phyloP scores from a whole-genome alignment of 2,329 filamentous ascomycete genomes.

The Pyrenophora teres region DNA sequence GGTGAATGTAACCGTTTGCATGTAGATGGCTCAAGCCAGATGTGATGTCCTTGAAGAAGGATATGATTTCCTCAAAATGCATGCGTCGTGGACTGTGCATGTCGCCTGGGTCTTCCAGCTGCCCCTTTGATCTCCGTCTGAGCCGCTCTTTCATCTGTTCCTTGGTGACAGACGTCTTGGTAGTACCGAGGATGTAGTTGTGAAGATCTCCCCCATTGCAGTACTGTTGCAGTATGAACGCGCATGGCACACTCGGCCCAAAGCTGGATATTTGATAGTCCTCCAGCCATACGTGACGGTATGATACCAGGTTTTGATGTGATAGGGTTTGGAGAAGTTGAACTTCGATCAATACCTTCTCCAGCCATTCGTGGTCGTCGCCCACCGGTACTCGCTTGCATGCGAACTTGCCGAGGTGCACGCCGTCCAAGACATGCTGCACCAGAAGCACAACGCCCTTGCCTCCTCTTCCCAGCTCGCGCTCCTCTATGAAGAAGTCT shows the following conservation, averaged over 20 bases:
- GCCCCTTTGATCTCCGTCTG: slow-evolving; percentile 78
- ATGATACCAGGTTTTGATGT: slow-evolving; percentile 93
- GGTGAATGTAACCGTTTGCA: slow-evolving; percentile 88
- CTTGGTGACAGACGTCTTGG: slow-evolving; percentile 66
- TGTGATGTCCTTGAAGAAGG: slow-evolving; percentile 93
- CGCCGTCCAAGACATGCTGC: slow-evolving; percentile 86
- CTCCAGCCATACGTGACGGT: slow-evolving; percentile 96
- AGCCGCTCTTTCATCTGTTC: slow-evolving; percentile 89
- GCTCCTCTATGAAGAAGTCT: slow-evolving; percentile 89
- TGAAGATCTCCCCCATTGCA: slow-evolving; percentile 93
- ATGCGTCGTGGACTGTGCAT: slow-evolving; percentile 60
- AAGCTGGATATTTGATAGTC: slow-evolving; percentile 82
- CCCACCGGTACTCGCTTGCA: slow-evolving; percentile 96
- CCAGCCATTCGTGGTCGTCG: slow-evolving; percentile 91
- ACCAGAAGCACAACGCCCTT: slow-evolving; percentile 96
- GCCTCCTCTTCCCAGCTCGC: slow-evolving; percentile 83
- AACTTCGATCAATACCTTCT: slow-evolving; percentile 92
- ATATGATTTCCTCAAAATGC: slow-evolving; percentile 91
- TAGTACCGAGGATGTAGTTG: slow-evolving; percentile 77
- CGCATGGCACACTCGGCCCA: slow-evolving; percentile 87
- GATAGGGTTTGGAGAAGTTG: slow-evolving; percentile 89
- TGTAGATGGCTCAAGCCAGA: slow-evolving; percentile 90
- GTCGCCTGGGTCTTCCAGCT: slow-evolving; percentile 66
- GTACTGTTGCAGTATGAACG: slow-evolving; percentile 96
- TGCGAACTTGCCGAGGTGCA: slow-evolving; percentile 85